A percentile compares a stretch with the other conserved stretches of the same genome.
Conservation (phyloP, 2,329 filamentous ascomycete genomes). For the Didymella segeticola region DNA sequence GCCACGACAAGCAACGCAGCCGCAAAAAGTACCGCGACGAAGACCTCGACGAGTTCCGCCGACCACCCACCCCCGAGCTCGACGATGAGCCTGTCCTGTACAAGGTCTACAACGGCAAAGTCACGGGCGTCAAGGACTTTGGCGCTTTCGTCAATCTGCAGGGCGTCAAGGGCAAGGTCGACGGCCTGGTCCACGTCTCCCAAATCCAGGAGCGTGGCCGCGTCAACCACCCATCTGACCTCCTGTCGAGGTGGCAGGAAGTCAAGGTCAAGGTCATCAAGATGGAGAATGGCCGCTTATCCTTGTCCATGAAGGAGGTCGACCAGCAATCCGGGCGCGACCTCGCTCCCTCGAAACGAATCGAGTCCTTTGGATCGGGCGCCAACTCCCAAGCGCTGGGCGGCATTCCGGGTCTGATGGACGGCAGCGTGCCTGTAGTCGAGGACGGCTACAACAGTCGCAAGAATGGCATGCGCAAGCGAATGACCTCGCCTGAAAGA, state of each 20-base stretch:
- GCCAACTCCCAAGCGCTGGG: constrained; percentile 88
- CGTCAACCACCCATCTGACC: constrained; percentile 89
- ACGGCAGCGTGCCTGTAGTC: constrained; percentile 66
- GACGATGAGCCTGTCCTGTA: constrained; percentile 81
- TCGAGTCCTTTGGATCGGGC: constrained; percentile 71
- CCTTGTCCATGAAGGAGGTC: constrained; percentile 95
- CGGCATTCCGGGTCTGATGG: constrained; percentile 59
- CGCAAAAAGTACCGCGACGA: constrained; percentile 44
- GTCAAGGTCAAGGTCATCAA: constrained; percentile 94
- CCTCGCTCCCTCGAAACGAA: constrained; percentile 75
- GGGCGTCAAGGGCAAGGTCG: constrained; percentile 84
- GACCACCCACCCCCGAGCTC: constrained; percentile 73
- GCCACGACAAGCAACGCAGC: constrained; percentile 52
- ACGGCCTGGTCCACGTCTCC: constrained; percentile 93
- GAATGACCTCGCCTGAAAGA: constrained; percentile 93
- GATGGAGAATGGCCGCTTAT: constrained; percentile 80
- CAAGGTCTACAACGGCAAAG: constrained; percentile 89
- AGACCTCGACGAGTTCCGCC: constrained; percentile 67
- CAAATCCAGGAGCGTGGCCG: constrained; percentile 83
- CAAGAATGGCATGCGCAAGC: constrained; percentile 72
- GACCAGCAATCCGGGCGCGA: constrained; percentile 89
- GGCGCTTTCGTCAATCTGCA: constrained; percentile 93
- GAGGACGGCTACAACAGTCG: constrained; percentile 62
- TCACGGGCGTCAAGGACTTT: constrained; percentile 94
- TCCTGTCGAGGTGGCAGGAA: constrained; percentile 78